A percentile compares a stretch with the other conserved stretches of the same genome.
phyloP scores from a whole-genome alignment of 108 stramenopile genomes.

The Bacterosira constricta region DNA sequence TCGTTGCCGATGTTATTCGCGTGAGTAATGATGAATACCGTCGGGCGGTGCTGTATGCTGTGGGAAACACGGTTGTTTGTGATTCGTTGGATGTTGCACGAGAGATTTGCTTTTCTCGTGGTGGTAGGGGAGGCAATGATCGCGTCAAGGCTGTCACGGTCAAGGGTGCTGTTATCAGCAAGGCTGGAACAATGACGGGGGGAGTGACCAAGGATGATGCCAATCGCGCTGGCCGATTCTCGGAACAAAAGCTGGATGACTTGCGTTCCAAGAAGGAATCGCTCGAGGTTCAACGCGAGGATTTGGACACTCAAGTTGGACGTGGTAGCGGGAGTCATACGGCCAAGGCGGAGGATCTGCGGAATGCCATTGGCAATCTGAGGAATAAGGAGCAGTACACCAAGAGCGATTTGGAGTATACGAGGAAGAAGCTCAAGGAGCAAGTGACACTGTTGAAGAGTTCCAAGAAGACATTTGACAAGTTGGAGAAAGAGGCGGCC shows the following conservation, averaged over 20 bases:
- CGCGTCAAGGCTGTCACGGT: conserved; percentile 96
- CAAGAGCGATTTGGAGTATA: conserved; percentile 78
- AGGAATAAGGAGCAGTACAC: conserved; percentile 74
- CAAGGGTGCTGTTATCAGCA: conserved; percentile 93
- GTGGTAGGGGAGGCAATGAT: conserved; percentile 32
- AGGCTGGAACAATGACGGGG: conserved; percentile 98
- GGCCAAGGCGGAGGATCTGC: conserved; percentile 70
- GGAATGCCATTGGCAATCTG: conserved; percentile 71
- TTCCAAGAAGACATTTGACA: conserved; percentile 50
- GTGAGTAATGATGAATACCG: conserved; percentile 74
- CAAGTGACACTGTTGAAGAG: conserved; percentile 65
- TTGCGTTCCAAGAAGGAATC: conserved; percentile 71
- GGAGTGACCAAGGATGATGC: conserved; percentile 79
- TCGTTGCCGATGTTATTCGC: conserved; percentile 90
- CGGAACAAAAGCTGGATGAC: conserved; percentile 72
- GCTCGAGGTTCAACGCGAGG: conserved; percentile 69
- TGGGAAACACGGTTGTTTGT: conserved; percentile 94
- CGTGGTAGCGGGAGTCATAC: conserved; percentile 49
- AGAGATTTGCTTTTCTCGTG: conserved; percentile 76
- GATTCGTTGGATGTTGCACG: conserved; percentile 93
- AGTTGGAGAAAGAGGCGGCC: conserved; percentile 52
- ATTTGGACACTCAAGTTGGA: conserved; percentile 63
- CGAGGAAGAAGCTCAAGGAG: conserved; percentile 73
- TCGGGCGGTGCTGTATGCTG: conserved; percentile 92
- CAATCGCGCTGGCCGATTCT: conserved; percentile 79